Conservation (phyloP, 1,284 basidiomycete genomes). For the Pseudozyma sp. region DNA sequence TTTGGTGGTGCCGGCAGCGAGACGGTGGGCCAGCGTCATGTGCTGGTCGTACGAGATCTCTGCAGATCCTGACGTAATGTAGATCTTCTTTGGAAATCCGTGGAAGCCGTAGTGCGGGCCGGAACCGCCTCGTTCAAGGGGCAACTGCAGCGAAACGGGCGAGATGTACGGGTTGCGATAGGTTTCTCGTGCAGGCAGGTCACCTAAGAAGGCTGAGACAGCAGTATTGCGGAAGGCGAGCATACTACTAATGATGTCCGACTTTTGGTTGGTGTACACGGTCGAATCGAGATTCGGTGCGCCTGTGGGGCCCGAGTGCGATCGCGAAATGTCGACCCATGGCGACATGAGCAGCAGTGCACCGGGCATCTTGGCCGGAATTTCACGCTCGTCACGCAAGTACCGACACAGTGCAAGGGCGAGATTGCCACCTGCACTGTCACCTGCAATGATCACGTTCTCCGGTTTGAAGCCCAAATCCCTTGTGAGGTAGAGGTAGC, state of each 20-base stretch:
- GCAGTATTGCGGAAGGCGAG: slow-evolving; percentile 64
- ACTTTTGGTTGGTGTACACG: slow-evolving; percentile 48
- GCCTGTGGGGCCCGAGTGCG: slow-evolving; percentile 59
- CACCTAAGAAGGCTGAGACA: slow-evolving; percentile 59
- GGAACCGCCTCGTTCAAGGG: slow-evolving; percentile 38
- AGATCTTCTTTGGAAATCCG: slow-evolving; percentile 56
- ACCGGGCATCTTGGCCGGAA: slow-evolving; percentile 42
- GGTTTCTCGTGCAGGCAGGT: slow-evolving; percentile 59
- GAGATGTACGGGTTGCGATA: slow-evolving; percentile 66
- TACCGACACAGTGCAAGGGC: slow-evolving; percentile 72
- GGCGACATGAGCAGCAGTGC: slow-evolving; percentile 62
- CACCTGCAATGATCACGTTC: slow-evolving; percentile 77
- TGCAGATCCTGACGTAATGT: slow-evolving; percentile 59
- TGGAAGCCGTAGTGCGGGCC: slow-evolving; percentile 61
- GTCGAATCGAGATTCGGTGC: slow-evolving; percentile 58
- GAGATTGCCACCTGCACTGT: slow-evolving; percentile 79
- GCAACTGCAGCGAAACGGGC: slow-evolving; percentile 61
- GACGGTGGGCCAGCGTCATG: slow-evolving; percentile 60
- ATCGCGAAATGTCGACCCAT: slow-evolving; percentile 65
- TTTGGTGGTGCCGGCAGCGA: slow-evolving; percentile 54
- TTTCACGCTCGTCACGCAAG: slow-evolving; percentile 61
- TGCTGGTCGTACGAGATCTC: slow-evolving; percentile 66
- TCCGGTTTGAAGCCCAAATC: slow-evolving; percentile 62
- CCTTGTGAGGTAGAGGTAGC: slow-evolving; percentile 62
- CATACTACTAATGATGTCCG: slow-evolving; percentile 60